Percentiles rank a stretch among this genome's conserved stretches.
Evolutionary conservation across 345 rosid species (phyloP).

Genomic region (Xanthoceras sorbifolium): DNA sequence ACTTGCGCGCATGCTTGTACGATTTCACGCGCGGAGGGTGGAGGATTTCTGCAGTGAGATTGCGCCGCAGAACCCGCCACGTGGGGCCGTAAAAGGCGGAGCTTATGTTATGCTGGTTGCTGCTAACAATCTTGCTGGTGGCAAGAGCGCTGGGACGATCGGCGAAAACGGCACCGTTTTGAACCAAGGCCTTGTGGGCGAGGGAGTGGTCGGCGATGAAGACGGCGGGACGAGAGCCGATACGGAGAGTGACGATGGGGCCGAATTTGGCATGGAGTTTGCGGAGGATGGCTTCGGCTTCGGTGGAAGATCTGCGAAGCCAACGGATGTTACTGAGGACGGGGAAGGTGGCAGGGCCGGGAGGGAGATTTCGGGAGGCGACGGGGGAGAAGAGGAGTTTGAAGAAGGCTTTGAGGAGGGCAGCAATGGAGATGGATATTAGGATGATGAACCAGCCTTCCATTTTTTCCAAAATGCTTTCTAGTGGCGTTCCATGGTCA

Average conservation of each 20-base stretch:
- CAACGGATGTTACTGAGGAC: constrained; percentile 4
- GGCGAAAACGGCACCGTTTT: constrained; percentile 20
- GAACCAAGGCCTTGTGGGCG: constrained; percentile 29
- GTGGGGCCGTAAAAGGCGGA: constrained; percentile 29
- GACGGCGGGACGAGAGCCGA: constrained; percentile 20
- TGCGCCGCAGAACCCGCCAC: constrained; percentile 28
- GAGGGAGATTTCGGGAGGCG: constrained; percentile 17
- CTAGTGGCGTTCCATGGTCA: no score
- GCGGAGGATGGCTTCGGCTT: constrained; percentile 19
- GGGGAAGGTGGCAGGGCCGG: constrained; percentile 26
- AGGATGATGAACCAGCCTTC: constrained; percentile 16
- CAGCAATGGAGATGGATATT: neutral
- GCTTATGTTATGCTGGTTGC: constrained; percentile 20
- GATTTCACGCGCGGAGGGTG: constrained; percentile 20
- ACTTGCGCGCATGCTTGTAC: constrained; percentile 20
- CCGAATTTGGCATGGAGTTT: constrained; percentile 16
- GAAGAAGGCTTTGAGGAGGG: constrained; percentile 10
- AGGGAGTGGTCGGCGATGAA: constrained; percentile 26
- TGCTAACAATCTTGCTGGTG: neutral
- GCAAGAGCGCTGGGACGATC: constrained; percentile 18
- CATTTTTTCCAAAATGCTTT: constrained; percentile 10
- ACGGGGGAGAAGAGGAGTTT: constrained; percentile 5
- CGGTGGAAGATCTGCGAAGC: constrained; percentile 7
- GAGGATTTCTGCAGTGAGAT: constrained; percentile 26
- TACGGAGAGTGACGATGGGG: constrained; percentile 20